Conservation (phyloP, 2,329 filamentous ascomycete genomes). For the Esteya vermicola region DNA sequence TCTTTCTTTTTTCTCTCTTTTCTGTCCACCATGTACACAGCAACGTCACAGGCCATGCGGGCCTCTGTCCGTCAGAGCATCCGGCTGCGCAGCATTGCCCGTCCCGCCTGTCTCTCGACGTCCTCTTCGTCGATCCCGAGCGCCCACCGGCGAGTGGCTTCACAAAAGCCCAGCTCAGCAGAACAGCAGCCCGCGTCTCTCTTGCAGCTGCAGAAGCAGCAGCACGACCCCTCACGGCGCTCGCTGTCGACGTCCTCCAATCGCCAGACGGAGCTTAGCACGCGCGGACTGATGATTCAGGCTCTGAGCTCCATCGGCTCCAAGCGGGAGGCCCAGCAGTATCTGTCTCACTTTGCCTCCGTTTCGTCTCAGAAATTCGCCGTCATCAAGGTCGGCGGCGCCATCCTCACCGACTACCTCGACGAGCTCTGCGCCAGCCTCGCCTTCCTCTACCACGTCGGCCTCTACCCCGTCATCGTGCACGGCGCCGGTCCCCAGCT, state of each 20-base stretch:
- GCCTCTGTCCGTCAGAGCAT: conserved; percentile 27
- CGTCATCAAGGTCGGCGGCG: conserved; percentile 95
- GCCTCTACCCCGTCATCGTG: conserved; percentile 87
- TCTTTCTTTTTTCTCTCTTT: background rate
- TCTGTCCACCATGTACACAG: conserved; percentile 24
- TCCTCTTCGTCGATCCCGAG: background rate
- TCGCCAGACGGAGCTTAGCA: conserved; percentile 38
- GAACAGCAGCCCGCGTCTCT: conserved; percentile 14
- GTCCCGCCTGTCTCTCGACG: background rate
- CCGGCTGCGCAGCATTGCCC: conserved; percentile 13
- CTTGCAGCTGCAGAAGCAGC: conserved; percentile 3
- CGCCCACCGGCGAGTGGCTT: background rate
- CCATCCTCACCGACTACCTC: conserved; percentile 87
- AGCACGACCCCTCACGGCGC: conserved; percentile 16
- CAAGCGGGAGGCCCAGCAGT: conserved; percentile 92
- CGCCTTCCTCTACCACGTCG: conserved; percentile 86
- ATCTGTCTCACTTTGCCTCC: conserved; percentile 92
- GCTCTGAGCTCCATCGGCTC: conserved; percentile 91
- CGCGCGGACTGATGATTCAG: conserved; percentile 72
- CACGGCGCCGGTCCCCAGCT: conserved; percentile 92
- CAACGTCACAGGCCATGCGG: conserved; percentile 25
- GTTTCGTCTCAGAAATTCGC: conserved; percentile 95
- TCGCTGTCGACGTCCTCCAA: conserved; percentile 19
- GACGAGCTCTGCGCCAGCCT: conserved; percentile 82
- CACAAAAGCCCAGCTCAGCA: no score